A percentile compares a stretch with the other conserved stretches of the same genome.
Conservation (phyloP, 78 protist genomes). For the Isochrysis galbana region DNA sequence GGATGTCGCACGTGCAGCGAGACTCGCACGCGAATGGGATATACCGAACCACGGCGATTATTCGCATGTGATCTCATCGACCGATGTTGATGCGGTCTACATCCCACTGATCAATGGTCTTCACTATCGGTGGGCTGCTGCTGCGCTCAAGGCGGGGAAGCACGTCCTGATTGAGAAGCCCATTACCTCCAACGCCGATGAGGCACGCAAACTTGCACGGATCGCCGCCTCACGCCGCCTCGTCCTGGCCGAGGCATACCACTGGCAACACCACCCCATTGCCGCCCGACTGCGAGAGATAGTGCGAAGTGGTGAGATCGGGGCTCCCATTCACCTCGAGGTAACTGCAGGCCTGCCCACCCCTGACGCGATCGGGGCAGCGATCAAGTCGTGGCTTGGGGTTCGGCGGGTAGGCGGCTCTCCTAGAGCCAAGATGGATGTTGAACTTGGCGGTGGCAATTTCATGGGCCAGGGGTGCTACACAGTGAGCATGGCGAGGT, state of each 20-base stretch:
- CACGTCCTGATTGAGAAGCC: constrained; percentile 38
- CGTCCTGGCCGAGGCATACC: not conserved
- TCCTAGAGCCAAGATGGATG: not conserved
- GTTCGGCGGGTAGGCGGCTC: not conserved
- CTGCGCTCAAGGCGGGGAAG: constrained; percentile 14
- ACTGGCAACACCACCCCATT: not conserved
- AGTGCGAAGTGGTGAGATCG: not conserved
- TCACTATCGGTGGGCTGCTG: constrained; percentile 2
- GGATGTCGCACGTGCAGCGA: not conserved
- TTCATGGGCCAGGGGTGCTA: constrained; percentile 18
- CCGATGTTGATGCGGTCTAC: constrained; percentile 1
- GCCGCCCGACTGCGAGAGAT: not conserved
- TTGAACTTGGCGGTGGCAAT: not conserved
- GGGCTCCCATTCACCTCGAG: not conserved
- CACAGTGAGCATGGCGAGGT: not conserved
- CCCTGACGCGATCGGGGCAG: not conserved
- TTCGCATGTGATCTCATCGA: not conserved
- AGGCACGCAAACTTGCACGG: not conserved
- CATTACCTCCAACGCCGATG: not conserved
- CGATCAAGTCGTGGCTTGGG: not conserved
- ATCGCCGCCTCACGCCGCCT: not conserved
- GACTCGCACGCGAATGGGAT: not conserved
- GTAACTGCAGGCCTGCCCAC: not conserved
- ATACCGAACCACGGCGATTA: not conserved
- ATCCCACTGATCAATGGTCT: not conserved